Base-by-base conservation (phyloP, 2,329 filamentous ascomycete genomes). In the Colletotrichum euphorbiae region DNA sequence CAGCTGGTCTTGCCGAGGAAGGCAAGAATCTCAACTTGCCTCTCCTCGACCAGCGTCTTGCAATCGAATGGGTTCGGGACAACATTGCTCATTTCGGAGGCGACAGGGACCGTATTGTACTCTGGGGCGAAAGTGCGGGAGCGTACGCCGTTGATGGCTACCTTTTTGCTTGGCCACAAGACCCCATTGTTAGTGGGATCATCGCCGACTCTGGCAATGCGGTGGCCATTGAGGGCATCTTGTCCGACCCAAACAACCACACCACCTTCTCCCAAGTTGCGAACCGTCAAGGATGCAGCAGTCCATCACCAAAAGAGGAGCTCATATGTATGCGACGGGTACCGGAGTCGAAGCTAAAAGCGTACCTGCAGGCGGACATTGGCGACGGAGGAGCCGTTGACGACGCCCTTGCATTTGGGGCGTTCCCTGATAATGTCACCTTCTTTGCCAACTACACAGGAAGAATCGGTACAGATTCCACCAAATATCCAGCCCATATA, bases 71-170 rank as follows among this genome's bases (percentile, higher is more conserved):
- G 84, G 71, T 85, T 0, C 78, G 76, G 5, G 75, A 80, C 51
- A 85, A 86, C 71, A 81, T 85, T 48, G 76, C 72, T 8, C 72
- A 70, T 1, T 86, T 86, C 70, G 83, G 83, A 52, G 84, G 85
- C 28, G 79, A 83, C 62, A 71, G 77, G 1, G 51, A 67, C 11
- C 73, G 74, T 8, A 83, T 84, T 65, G 76, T 77, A 1, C 75
- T 83, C 17, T 77, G 77, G 33, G 83, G 84, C 5, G 75, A 80
- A 8, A 82, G 79, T 57, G 82, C 82, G 2, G 82, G 82, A 4
- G 80, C 81, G 0, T 82, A 83, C 69, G 28, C 48, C 11, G 48
- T 51, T 12, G 48, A 51, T 12, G 48, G 48, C 1, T 51, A 31
- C 2, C 21, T 51, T 11, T 51, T 51, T 15, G 48, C 48, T 33